phyloP scores from a whole-genome alignment of 140 eudicot species.

The Oenanthe javanica region DNA sequence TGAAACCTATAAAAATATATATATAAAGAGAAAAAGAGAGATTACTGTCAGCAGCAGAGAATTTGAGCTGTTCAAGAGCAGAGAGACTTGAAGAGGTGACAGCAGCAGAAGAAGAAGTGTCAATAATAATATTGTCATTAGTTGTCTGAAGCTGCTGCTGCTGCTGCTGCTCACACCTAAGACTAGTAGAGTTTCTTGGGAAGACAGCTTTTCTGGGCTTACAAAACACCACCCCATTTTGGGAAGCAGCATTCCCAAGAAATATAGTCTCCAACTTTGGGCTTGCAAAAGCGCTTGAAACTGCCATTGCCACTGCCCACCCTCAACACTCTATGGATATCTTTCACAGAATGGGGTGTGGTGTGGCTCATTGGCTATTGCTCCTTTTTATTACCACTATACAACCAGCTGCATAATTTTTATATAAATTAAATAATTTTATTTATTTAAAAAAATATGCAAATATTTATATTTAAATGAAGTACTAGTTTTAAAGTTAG shows the following conservation, averaged over 20 bases:
- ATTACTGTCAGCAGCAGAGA: constrained; percentile 74
- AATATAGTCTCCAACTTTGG: constrained; percentile 53
- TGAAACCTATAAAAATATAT: too few species aligned
- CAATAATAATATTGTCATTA: constrained; percentile 3
- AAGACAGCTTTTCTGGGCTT: constrained; percentile 26
- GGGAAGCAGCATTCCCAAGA: constrained; percentile 32
- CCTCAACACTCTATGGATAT: too few species aligned
- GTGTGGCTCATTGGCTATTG: not conserved
- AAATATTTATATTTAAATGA: too few species aligned
- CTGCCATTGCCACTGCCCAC: constrained; percentile 33
- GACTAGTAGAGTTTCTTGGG: constrained; percentile 17
- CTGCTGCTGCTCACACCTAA: constrained; percentile 47
- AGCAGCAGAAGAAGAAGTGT: constrained; percentile 14
- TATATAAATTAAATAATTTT: too few species aligned
- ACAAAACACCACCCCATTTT: constrained; percentile 21
- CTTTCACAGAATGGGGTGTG: too few species aligned
- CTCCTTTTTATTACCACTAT: not conserved
- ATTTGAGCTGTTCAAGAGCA: constrained; percentile 91
- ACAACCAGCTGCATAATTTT: too few species aligned
- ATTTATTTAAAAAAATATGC: too few species aligned
- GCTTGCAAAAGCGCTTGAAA: constrained; percentile 54
- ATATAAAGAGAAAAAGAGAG: not conserved
- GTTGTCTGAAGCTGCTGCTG: constrained; percentile 17
- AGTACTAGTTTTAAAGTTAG: too few species aligned
- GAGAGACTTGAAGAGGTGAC: constrained; percentile 52